Evolutionary conservation across 2,329 filamentous ascomycete species (phyloP), one percentile per base, ranked within the genome.

Genomic region (Phoma sp.): DNA sequence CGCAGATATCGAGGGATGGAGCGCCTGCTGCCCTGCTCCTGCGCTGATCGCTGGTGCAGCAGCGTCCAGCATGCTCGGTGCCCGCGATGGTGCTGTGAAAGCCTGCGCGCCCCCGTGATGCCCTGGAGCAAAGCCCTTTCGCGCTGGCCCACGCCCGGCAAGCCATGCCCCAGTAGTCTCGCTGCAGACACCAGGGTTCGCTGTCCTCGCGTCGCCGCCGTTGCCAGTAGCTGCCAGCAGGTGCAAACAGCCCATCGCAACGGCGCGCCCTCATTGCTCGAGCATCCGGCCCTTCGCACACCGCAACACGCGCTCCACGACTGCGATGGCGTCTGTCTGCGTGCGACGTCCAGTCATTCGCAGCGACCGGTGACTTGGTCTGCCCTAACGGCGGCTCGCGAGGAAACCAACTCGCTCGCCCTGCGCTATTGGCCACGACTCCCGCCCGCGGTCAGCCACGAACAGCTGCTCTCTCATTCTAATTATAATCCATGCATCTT

Each of bases 241-340:
- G 52, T 37, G 52, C 57, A 61, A 47, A 57, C 55, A 47, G 34
- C 23, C 25, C 39, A 36, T 45, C 32, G 37, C 47, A 53, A 56
- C 52, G 43, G 33, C 53, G 54, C 51, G 33, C 57, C 40, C 64
- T 64, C 64, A 68, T 70, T 69, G 63, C 63, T 62, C 59, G 48
- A 58, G 55, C 54, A 18, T 33, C 33, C 50, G 47, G 51, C 52
- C 53, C 49, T 48, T 37, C 38, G 60, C 62, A 63, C 66, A 67
- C 63, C 66, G 66, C 64, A 67, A 60, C 32, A 60, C 60, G 47
- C 51, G 49, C 57, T 57, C 53, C 56, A 61, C 60, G 52, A 56
- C 40, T 36, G 42, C 57, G 47, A 62, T 60, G 67, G 66, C 65
- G 66, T 66, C 64, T 68, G 59, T 60, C 52, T 53, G 45, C 38